Evolutionary conservation across 2,329 filamentous ascomycete genomes (phyloP).

Genomic region (Hansfordia pulvinata): DNA sequence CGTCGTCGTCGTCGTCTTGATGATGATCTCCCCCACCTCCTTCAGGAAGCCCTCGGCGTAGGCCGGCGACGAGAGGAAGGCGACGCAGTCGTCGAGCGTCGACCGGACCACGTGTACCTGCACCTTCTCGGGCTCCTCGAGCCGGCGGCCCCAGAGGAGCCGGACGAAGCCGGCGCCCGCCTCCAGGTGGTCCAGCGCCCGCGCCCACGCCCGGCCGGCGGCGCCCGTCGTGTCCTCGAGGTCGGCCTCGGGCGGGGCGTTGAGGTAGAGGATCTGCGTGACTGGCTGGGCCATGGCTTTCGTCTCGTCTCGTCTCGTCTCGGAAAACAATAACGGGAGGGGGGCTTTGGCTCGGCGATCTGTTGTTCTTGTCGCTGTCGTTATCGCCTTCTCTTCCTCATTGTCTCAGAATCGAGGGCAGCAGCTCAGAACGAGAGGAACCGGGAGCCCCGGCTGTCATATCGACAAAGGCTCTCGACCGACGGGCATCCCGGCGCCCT

Average conservation of each 20-base stretch:
- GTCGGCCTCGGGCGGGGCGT: slow-evolving; percentile 3
- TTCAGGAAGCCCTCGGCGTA: slow-evolving; percentile 6
- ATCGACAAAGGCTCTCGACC: too few relatives aligned
- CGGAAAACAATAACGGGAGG: too few relatives aligned
- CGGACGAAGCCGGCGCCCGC: slow-evolving; percentile 9
- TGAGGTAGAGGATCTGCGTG: slow-evolving; percentile 9
- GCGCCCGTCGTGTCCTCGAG: slow-evolving; percentile 1
- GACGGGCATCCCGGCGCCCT: too few relatives aligned
- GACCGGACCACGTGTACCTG: slow-evolving; percentile 12
- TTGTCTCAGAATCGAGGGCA: too few relatives aligned
- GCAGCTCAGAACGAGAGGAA: too few relatives aligned
- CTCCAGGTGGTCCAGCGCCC: slow-evolving; percentile 5
- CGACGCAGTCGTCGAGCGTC: background rate
- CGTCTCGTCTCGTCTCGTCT: too few relatives aligned
- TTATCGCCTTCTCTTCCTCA: too few relatives aligned
- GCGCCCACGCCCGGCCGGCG: slow-evolving; percentile 3
- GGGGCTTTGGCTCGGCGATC: too few relatives aligned
- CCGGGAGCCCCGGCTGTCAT: too few relatives aligned
- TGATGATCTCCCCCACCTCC: too few relatives aligned
- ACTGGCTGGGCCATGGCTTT: background rate
- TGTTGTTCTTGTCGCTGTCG: too few relatives aligned
- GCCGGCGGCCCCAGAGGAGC: slow-evolving; percentile 16
- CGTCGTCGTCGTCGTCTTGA: slow-evolving; percentile 10
- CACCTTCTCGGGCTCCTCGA: slow-evolving; percentile 14
- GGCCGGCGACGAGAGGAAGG: slow-evolving; percentile 1